Evolutionary conservation across 805 yeast genomes (phyloP).

Genomic region (Brettanomyces sp.): DNA sequence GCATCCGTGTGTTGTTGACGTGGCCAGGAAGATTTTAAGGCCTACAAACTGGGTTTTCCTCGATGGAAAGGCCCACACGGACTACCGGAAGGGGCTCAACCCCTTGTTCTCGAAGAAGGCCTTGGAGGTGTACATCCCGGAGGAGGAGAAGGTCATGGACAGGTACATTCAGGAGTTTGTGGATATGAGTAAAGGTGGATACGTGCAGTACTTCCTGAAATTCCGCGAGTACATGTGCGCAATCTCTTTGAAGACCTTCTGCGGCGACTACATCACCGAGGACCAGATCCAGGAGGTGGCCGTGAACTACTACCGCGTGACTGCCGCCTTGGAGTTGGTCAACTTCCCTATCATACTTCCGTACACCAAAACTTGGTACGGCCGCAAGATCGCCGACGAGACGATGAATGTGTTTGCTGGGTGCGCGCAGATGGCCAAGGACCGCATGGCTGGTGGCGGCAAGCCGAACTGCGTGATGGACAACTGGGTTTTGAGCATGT

Average conservation of each 20-base stretch:
- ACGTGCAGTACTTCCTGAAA: conserved; percentile 77
- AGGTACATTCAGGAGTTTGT: conserved; percentile 62
- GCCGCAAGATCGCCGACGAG: conserved; percentile 84
- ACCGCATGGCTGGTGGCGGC: conserved; percentile 68
- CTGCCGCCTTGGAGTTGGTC: conserved; percentile 94
- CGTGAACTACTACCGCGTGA: conserved; percentile 84
- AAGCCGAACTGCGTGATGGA: conserved; percentile 86
- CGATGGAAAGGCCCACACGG: conserved; percentile 93
- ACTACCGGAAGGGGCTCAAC: conserved; percentile 84
- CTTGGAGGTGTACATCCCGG: conserved; percentile 73
- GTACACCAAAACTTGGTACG: conserved; percentile 96
- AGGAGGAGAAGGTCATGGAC: conserved; percentile 79
- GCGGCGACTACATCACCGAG: conserved; percentile 91
- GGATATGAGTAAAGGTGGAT: conserved; percentile 45
- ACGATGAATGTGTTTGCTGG: conserved; percentile 85
- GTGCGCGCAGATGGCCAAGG: conserved; percentile 85
- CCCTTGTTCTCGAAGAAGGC: conserved; percentile 84
- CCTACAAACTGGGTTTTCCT: conserved; percentile 97
- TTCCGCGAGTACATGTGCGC: conserved; percentile 97
- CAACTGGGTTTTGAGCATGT: conserved; percentile 86
- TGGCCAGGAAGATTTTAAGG: conserved; percentile 85
- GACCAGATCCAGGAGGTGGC: conserved; percentile 83
- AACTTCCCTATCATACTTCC: conserved; percentile 97
- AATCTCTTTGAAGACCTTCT: conserved; percentile 81
- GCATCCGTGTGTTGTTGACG: conserved; percentile 97